These are phyloP conservation scores for Corchorus olitorius DNA, from an alignment of 345 rosid genomes.

Conservation along the genomic window DNA sequence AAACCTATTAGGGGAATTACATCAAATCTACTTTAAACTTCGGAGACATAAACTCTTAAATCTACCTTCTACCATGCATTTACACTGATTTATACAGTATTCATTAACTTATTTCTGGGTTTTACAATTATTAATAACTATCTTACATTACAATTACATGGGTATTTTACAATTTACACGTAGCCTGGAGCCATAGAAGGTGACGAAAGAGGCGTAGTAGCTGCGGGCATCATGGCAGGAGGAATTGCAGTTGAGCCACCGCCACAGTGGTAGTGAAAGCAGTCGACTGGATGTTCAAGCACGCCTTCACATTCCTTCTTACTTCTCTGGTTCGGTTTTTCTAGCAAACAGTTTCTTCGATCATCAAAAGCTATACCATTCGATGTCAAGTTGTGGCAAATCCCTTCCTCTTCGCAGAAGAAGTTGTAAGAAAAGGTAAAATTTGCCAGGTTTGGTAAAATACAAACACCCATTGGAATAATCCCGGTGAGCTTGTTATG, in stretches of 20 bases:
- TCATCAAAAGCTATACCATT: constrained; percentile 62
- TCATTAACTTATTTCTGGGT: not conserved
- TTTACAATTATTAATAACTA: not conserved
- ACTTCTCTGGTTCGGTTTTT: constrained; percentile 72
- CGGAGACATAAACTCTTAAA: not conserved
- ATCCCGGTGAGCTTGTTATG: constrained; percentile 74
- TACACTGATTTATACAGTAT: not conserved
- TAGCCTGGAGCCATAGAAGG: constrained; percentile 56
- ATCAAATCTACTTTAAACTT: not conserved
- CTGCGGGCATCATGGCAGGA: constrained; percentile 32
- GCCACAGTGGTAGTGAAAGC: constrained; percentile 48
- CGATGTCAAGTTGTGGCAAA: constrained; percentile 65
- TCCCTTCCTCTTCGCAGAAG: constrained; percentile 80
- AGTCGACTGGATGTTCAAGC: constrained; percentile 72
- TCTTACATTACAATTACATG: not conserved
- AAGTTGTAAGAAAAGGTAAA: constrained; percentile 75
- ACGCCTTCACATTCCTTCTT: constrained; percentile 55
- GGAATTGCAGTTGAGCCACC: constrained; percentile 19
- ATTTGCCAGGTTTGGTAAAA: constrained; percentile 62
- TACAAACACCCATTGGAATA: constrained; percentile 68
- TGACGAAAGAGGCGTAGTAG: constrained; percentile 39
- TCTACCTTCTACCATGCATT: not conserved
- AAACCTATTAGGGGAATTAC: not conserved
- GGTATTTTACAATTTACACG: constrained; percentile 8
- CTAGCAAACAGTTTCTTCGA: constrained; percentile 71